These are phyloP conservation scores for Nitzschia sp. DNA, from an alignment of 108 stramenopile species.

Conservation along the genomic window DNA sequence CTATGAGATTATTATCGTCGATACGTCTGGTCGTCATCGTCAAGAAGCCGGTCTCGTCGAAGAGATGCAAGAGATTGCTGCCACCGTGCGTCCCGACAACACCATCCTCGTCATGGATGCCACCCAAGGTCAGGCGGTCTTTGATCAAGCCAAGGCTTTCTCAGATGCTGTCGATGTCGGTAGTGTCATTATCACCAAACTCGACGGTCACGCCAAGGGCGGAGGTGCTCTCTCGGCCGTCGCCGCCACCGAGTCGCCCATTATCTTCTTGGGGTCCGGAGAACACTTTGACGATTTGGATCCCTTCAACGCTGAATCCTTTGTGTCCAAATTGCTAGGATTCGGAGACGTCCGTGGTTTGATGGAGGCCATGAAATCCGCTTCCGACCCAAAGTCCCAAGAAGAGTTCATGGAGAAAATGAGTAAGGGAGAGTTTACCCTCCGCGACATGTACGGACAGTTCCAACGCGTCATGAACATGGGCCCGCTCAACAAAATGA, in stretches of 20 bases:
- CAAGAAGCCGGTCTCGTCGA: slow-evolving; percentile 96
- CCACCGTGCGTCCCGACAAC: slow-evolving; percentile 88
- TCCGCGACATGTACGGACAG: slow-evolving; percentile 95
- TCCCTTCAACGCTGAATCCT: slow-evolving; percentile 91
- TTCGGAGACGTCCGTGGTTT: slow-evolving; percentile 85
- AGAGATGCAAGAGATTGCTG: slow-evolving; percentile 96
- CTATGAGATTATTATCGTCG: slow-evolving; percentile 97
- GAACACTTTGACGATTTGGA: slow-evolving; percentile 98
- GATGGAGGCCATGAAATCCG: slow-evolving; percentile 81
- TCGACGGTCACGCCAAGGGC: slow-evolving; percentile 99
- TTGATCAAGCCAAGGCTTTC: slow-evolving; percentile 93
- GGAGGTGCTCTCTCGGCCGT: slow-evolving; percentile 97
- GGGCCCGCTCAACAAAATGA: slow-evolving; percentile 88
- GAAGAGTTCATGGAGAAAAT: slow-evolving; percentile 85
- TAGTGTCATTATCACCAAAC: slow-evolving; percentile 93
- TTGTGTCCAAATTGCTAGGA: slow-evolving; percentile 88
- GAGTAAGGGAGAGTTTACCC: slow-evolving; percentile 91
- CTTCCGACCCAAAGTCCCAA: slow-evolving; percentile 62
- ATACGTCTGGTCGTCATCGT: slow-evolving; percentile 94
- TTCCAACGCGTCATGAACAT: slow-evolving; percentile 88
- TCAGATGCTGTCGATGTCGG: slow-evolving; percentile 92
- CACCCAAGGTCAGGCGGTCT: slow-evolving; percentile 97
- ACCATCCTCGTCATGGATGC: slow-evolving; percentile 97
- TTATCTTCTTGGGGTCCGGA: slow-evolving; percentile 95
- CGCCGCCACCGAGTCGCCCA: slow-evolving; percentile 92